These are phyloP conservation scores for Kodamaea sagamina DNA, from an alignment of 805 yeast species.

Conservation along the genomic window DNA sequence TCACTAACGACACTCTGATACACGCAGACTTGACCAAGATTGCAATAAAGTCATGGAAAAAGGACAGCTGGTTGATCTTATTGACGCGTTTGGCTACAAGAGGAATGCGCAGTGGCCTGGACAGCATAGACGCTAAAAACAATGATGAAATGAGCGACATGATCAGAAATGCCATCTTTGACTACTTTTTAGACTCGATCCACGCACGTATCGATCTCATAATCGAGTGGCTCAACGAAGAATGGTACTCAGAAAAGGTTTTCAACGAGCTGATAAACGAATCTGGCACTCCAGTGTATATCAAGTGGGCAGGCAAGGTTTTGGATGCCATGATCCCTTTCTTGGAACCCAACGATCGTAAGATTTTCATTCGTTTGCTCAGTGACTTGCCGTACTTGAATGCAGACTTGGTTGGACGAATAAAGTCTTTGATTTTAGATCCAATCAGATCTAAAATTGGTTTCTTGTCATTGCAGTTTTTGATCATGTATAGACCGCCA, in stretches of 20 bases:
- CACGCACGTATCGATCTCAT: conserved; percentile 71
- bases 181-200: conserved; percentile 72
- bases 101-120: conserved; percentile 52
- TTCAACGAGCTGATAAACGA: conserved; percentile 31
- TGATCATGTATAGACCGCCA: conserved; percentile 91
- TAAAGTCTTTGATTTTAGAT: conserved; percentile 77
- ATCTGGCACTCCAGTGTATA: conserved; percentile 52
- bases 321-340: conserved; percentile 82
- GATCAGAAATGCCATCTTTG: conserved; percentile 69
- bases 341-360: conserved; percentile 77
- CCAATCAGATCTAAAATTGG: conserved; percentile 84
- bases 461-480: conserved; percentile 74
- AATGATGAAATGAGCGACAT: conserved; percentile 53
- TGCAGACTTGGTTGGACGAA: conserved; percentile 57
- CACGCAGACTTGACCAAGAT: conserved; percentile 57
- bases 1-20: conserved; percentile 27
- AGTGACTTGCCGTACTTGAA: conserved; percentile 85
- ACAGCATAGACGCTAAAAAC: conserved; percentile 27
- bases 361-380: conserved; percentile 75
- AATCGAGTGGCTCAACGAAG: conserved; percentile 93
- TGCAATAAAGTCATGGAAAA: conserved; percentile 53
- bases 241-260: conserved; percentile 73
- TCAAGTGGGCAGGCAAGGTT: conserved; percentile 67
- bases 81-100: conserved; percentile 79
- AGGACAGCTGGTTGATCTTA: conserved; percentile 74